Conservation (phyloP, 78 protist species). For the Dictyostelium firmibasis region DNA sequence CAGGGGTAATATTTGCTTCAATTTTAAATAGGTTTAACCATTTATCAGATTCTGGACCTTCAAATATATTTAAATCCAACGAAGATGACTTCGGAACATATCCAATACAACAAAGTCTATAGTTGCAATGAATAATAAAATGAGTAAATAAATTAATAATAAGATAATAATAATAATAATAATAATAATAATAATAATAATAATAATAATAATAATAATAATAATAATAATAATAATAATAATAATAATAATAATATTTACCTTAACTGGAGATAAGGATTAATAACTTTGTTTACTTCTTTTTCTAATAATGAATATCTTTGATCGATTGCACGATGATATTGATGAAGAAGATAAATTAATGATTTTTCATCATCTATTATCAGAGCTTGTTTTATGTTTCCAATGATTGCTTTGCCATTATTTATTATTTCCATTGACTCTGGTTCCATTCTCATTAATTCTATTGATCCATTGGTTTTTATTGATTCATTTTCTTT, state of each 20-base stretch:
- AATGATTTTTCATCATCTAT: neutral
- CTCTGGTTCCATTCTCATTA: neutral
- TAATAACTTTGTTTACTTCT: neutral
- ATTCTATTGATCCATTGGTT: neutral
- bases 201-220: neutral
- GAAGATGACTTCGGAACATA: neutral
- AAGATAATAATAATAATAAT: neutral
- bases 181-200: constrained; percentile 7
- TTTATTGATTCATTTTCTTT: neutral
- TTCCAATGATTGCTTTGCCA: neutral
- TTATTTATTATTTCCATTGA: neutral
- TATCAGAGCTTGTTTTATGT: neutral
- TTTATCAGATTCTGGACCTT: neutral
- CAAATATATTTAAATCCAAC: neutral
- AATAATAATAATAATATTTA: neutral
- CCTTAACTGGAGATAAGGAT: neutral
- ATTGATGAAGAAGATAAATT: neutral
- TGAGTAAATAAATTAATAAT: constrained; percentile 2
- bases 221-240: constrained; percentile 3
- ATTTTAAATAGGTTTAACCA: neutral
- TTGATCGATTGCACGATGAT: neutral
- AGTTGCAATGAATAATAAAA: no score
- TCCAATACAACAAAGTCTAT: neutral
- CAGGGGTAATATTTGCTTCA: neutral
- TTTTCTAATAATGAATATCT: neutral